Percentiles rank a stretch among this genome's conserved stretches.
These are phyloP conservation scores for Brassica incana DNA, from an alignment of 345 rosid genomes.

Conservation along the genomic window DNA sequence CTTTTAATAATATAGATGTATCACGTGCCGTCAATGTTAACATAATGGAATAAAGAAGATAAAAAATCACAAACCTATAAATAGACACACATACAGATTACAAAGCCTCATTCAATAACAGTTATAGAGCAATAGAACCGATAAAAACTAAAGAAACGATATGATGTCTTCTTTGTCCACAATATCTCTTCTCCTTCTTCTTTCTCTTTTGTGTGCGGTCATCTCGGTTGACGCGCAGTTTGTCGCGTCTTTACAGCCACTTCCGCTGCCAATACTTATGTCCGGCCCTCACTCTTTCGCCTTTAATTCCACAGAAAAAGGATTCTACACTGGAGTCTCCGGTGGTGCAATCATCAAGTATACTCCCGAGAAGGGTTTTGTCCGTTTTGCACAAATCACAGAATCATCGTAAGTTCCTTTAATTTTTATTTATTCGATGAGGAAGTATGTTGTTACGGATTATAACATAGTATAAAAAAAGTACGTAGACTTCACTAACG, in stretches of 20 bases:
- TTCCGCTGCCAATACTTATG: constrained; percentile 27
- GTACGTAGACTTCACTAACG: not conserved
- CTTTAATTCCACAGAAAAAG: constrained; percentile 36
- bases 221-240: constrained; percentile 3
- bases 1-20: no score
- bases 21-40: no score
- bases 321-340: constrained; percentile 29
- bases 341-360: constrained; percentile 43
- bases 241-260: constrained; percentile 8
- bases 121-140: not conserved
- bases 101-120: not conserved
- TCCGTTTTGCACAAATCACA: constrained; percentile 28
- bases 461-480: not conserved
- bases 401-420: constrained; percentile 22
- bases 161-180: constrained; percentile 14
- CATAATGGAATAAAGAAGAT: no score
- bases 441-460: not conserved
- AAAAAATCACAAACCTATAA: not conserved
- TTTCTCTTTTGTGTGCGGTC: constrained; percentile 26
- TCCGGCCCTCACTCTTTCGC: constrained; percentile 37
- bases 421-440: not conserved
- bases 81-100: not conserved
- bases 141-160: not conserved
- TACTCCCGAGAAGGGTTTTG: constrained; percentile 28
- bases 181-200: not conserved